These are phyloP conservation scores for Avena atlantica DNA, from an alignment of 176 grass and related monocot genomes.

Conservation along the genomic window DNA sequence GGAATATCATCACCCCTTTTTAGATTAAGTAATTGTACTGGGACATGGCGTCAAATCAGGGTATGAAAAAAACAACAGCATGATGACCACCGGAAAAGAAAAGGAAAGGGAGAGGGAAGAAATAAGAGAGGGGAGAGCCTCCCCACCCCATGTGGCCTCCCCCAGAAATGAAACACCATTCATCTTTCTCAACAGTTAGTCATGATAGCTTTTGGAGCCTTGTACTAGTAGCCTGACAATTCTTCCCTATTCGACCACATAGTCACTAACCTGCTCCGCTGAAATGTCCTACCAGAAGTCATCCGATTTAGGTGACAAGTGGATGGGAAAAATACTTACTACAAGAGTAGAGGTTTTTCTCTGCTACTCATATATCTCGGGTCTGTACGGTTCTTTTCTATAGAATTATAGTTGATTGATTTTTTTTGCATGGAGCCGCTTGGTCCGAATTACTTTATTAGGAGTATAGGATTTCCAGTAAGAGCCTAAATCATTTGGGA, in stretches of 20 bases:
- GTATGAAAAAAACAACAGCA: conserved; percentile 15
- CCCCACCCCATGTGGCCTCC: conserved; percentile 44
- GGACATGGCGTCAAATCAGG: conserved; percentile 43
- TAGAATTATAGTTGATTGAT: no score
- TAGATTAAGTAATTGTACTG: conserved; percentile 9
- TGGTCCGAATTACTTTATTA: no score
- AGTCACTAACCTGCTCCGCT: background rate
- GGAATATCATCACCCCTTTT: background rate
- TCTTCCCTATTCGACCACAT: background rate
- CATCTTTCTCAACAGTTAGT: conserved; percentile 17
- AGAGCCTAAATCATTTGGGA: no score
- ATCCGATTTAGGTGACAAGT: background rate
- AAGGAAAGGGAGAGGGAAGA: background rate
- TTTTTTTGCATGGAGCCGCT: no score
- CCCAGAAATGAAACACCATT: conserved; percentile 18
- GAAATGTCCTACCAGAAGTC: background rate
- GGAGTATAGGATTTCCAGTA: no score
- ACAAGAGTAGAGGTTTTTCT: background rate
- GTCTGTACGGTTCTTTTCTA: background rate
- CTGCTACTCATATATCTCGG: background rate
- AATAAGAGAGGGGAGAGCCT: background rate
- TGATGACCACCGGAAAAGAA: conserved; percentile 35
- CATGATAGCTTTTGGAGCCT: conserved; percentile 37
- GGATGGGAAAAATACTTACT: background rate
- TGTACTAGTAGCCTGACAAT: conserved; percentile 4